Evolutionary conservation across 2,329 filamentous ascomycete species (phyloP), one percentile per base, ranked within the genome.

Genomic region (Juglanconis juglandina): DNA sequence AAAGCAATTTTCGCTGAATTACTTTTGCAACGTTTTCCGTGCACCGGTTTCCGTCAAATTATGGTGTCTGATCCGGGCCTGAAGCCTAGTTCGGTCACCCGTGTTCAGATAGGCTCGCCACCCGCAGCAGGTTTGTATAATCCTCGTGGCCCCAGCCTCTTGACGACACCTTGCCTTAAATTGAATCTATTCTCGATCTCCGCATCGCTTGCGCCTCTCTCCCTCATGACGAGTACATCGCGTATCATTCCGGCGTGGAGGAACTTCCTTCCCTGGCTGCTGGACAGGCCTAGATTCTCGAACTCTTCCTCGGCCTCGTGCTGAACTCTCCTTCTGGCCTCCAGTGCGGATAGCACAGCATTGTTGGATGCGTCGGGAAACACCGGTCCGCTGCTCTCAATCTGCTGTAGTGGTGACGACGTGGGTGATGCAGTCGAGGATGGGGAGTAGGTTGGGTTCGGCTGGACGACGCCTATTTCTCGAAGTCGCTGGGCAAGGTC

Each of bases 391-490:
- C 37, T 66, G 58, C 55, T 59, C 48, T 39, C 58, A 24, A n/a
- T 53, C 50, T 60, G 54, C 6, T 57, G 47, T 24, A 35, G 33
- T 6, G 51, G 51, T 8, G 47, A 44, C 11, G 67, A 55, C 51
- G 60, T 50, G 39, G 64, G 53, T 8, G 61, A 64, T 7, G 75
- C 80, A 2, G 73, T 81, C 7, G 81, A 84, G 1, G 81, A 82
- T 32, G 79, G 74, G 5, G 81, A 84, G 51, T 76, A 79, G 4
- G 79, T 83, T 35, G 82, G 81, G 64, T 80, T 81, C 4, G 83
- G 81, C 51, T 81, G 76, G 8, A 77, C 82, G 35, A 84, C 73
- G 67, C 82, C 83, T 77, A 86, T 83, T 63, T 81, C 72, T 33
- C 76, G 76, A 5, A 86, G 76, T 14, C 83, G 81, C 53, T 72